Percentiles rank a stretch among this genome's conserved stretches.
Conservation (phyloP, 352 stramenopile species). For the Detonula confervacea region DNA sequence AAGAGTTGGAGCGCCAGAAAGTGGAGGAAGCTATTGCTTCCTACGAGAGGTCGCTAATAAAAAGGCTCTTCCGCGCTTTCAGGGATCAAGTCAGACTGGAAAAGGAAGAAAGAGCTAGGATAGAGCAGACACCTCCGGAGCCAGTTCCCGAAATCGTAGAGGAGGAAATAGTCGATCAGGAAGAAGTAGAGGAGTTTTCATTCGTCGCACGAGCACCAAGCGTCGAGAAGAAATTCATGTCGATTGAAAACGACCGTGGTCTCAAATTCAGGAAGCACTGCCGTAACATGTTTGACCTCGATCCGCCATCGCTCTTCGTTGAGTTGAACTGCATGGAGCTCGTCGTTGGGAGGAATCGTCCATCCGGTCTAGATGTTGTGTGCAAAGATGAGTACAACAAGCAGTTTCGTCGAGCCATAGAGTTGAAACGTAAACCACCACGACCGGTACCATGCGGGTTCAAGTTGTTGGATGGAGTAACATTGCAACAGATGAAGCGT, state of each 20-base stretch:
- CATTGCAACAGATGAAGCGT: slow-evolving; percentile 9
- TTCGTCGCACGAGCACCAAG: neutral
- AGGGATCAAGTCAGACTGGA: neutral
- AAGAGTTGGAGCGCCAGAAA: neutral
- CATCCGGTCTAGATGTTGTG: slow-evolving; percentile 7
- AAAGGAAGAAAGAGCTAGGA: neutral
- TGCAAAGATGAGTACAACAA: neutral
- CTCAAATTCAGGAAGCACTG: too few species aligned
- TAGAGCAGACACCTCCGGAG: neutral
- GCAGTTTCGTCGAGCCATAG: neutral
- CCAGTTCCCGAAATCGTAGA: neutral
- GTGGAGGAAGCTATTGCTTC: neutral
- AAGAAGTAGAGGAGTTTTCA: neutral
- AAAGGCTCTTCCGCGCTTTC: slow-evolving; percentile 8
- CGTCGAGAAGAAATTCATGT: too few species aligned
- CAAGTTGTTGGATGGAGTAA: slow-evolving; percentile 1
- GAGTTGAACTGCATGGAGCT: slow-evolving; percentile 16
- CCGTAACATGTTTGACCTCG: neutral
- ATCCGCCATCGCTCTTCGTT: too few species aligned
- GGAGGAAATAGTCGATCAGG: neutral
- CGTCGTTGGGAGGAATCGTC: neutral
- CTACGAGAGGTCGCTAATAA: neutral
- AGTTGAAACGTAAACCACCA: neutral
- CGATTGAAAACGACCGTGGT: too few species aligned
- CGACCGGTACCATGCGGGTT: neutral